phyloP scores from a whole-genome alignment of 306 rosid genomes.

The Carpinus viminea region DNA sequence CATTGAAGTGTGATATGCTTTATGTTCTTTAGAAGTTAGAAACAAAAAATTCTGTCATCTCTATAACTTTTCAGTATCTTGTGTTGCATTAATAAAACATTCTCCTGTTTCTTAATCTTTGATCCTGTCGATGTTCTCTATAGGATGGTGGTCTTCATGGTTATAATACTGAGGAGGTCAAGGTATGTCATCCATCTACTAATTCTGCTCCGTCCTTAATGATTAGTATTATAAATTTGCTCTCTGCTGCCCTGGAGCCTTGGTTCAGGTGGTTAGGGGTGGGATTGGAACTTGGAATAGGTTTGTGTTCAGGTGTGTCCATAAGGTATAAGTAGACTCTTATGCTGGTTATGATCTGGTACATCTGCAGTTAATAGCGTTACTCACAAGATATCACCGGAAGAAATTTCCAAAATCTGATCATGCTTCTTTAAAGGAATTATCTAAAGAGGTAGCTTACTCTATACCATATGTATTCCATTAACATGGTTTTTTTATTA shows the following conservation, averaged over 20 bases:
- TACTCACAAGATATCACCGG: conserved; percentile 38
- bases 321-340: background rate
- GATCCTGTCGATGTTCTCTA: background rate
- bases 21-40: background rate
- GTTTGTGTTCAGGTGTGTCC: background rate
- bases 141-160: conserved; percentile 35
- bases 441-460: conserved; percentile 29
- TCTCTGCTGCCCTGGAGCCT: background rate
- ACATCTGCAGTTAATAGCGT: conserved; percentile 36
- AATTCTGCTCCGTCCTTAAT: conserved; percentile 5
- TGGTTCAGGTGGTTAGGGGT: background rate
- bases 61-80: background rate
- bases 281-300: background rate
- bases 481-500: background rate
- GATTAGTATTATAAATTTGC: background rate
- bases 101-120: background rate
- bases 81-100: background rate
- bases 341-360: conserved; percentile 4
- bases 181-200: conserved; percentile 31
- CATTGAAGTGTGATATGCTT: background rate
- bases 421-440: conserved; percentile 23
- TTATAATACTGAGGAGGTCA: conserved; percentile 35
- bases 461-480: background rate
- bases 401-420: conserved; percentile 39
- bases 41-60: background rate